A percentile compares a stretch with the other conserved stretches of the same genome.
Evolutionary conservation across 208 protist genomes (phyloP).

Genomic region (Acanthamoeba rhysodes): DNA sequence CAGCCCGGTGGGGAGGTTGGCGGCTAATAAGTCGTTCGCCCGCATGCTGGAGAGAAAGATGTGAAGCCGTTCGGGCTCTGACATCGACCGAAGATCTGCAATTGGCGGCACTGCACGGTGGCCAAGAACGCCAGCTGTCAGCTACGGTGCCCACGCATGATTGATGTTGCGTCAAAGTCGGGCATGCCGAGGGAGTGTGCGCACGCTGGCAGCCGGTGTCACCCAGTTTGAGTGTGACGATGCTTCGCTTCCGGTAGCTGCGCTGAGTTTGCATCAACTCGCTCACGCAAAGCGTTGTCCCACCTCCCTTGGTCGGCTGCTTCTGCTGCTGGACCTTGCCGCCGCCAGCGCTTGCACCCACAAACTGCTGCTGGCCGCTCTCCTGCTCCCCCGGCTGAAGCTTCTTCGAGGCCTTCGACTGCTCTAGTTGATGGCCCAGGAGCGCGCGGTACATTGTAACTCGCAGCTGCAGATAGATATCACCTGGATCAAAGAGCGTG

Average conservation of each 20-base stretch:
- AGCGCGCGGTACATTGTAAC: not conserved
- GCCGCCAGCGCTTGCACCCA: not conserved
- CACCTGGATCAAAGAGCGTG: not conserved
- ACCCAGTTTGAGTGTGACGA: not conserved
- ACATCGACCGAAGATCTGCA: not conserved
- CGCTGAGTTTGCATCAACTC: constrained; percentile 19
- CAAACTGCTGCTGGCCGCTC: not conserved
- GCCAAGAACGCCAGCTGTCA: not conserved
- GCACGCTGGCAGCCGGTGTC: not conserved
- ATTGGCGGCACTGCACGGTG: not conserved
- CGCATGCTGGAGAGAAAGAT: not conserved
- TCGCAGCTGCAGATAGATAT: not conserved
- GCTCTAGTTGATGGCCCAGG: not conserved
- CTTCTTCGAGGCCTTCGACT: not conserved
- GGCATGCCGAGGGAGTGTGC: not conserved
- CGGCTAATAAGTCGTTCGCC: not conserved
- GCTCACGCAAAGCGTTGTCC: not conserved
- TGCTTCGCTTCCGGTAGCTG: constrained; percentile 20
- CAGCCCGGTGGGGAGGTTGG: not conserved
- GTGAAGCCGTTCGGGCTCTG: not conserved
- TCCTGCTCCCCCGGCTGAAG: not conserved
- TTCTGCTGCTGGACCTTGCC: not conserved
- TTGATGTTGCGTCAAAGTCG: not conserved
- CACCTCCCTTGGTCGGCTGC: not conserved
- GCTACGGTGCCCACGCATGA: not conserved